phyloP scores from a whole-genome alignment of 2,329 filamentous ascomycete genomes.

The Neonectria coccinea region DNA sequence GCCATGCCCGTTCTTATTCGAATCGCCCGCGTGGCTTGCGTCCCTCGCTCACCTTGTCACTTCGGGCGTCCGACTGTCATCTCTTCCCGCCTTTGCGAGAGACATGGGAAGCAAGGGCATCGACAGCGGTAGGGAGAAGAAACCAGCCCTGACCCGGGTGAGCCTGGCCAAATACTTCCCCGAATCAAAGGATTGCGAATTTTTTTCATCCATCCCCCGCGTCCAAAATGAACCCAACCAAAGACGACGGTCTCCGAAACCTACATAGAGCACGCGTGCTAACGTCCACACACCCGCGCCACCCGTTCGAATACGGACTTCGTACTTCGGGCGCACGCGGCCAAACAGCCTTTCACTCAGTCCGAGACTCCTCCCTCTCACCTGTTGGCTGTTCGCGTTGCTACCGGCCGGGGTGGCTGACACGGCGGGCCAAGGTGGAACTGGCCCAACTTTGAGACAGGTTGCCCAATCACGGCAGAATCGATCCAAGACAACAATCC shows the following conservation, averaged over 20 bases:
- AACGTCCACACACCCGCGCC: not conserved
- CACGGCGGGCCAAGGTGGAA: not conserved
- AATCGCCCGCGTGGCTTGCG: not conserved
- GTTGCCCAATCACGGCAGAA: slow-evolving; percentile 1
- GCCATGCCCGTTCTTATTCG: not conserved
- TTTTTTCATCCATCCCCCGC: not conserved
- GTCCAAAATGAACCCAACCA: slow-evolving; percentile 6
- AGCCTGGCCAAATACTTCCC: not conserved
- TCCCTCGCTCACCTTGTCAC: slow-evolving; percentile 4
- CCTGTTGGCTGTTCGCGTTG: not conserved
- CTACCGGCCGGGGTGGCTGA: slow-evolving; percentile 5
- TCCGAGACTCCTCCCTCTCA: slow-evolving; percentile 7
- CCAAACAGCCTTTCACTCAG: not conserved
- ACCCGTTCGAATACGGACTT: not conserved
- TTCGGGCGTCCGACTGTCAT: slow-evolving; percentile 2
- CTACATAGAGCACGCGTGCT: not conserved
- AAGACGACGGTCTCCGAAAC: not conserved
- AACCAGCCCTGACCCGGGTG: not conserved
- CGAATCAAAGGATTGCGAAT: not conserved
- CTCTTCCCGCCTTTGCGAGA: slow-evolving; percentile 2
- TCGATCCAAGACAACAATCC: not conserved
- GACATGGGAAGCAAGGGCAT: slow-evolving; percentile 6
- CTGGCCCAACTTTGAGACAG: not conserved
- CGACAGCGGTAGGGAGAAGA: not conserved
- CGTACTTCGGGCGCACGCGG: not conserved